Base-by-base conservation (phyloP, 2,329 filamentous ascomycete genomes). In the Aaosphaeria pasadenensis region DNA sequence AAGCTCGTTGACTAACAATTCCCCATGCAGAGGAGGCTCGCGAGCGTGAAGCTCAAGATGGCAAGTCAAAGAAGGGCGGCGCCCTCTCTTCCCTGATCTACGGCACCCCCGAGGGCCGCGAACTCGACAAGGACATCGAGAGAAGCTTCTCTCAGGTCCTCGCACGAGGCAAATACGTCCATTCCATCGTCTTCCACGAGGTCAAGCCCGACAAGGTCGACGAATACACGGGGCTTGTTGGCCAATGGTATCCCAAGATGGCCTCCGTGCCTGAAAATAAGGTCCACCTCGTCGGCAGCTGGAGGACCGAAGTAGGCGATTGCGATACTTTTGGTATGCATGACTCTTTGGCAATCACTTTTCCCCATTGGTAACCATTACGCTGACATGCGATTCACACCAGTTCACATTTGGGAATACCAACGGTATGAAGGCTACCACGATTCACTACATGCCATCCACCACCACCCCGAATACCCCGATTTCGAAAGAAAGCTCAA, bases 351-450 rank as follows among this genome's bases (percentile, higher is more conserved):
- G 9, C 17, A 24, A 24, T 24, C 17, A 24, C 17, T 24, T 24
- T 24, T 24, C 17, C 17, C 17, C 17, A 24, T 24, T 24, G 17
- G 17, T 24, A 24, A 24, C 17, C 17, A 24, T 2, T 24, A 24
- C 17, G 17, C 17, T 24, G 17, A 24, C 17, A 24, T 24, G 17
- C 17, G 17, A 24, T 24, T 24, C 17, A 24, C 17, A 31, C 45
- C 61, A 97, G 94, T 99, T 44, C 94, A 99, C 71, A 99, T 99
- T 64, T 99, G 94, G 94, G 94, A 99, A 73, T 99, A 99, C 72
- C 91, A 97, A 73, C 87, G 91, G 62, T 99, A 97, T 74, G 82
- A 91, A 60, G 94, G 94, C 52, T 97, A 97, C 73, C 94, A 99
- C 73, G 85, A 87, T 51, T 97, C 94, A 17, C 80, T 96, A 42